Conservation (phyloP, 805 yeast species). For the Isabelozyma heimii region DNA sequence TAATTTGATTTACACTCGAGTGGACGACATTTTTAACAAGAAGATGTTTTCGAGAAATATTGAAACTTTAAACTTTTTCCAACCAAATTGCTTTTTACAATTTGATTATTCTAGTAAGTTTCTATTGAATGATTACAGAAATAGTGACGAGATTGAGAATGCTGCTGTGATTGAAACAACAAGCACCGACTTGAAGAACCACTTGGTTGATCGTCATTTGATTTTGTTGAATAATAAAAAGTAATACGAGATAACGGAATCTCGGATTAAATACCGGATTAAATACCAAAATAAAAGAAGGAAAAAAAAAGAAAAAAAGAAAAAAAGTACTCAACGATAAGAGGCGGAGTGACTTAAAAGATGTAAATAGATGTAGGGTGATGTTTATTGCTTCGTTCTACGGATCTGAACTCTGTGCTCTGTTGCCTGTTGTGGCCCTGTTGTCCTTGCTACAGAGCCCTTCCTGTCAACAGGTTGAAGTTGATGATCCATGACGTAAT, state of each 20-base stretch:
- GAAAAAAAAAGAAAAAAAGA: no score
- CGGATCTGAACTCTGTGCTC: no score
- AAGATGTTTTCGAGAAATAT: constrained; percentile 23
- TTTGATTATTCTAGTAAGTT: constrained; percentile 20
- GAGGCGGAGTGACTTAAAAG: no score
- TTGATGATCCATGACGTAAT: background rate
- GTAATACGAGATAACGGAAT: no score
- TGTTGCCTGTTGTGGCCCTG: background rate
- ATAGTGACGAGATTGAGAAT: constrained; percentile 7
- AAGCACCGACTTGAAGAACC: constrained; percentile 12
- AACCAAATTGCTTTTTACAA: constrained; percentile 15
- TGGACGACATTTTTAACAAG: constrained; percentile 17
- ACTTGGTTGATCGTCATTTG: constrained; percentile 13
- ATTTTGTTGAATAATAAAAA: background rate
- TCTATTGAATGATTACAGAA: constrained; percentile 24
- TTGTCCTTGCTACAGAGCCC: background rate
- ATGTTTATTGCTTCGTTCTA: no score
- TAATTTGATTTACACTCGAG: constrained; percentile 13
- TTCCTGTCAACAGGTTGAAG: background rate
- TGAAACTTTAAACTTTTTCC: constrained; percentile 22
- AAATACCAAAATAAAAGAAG: no score
- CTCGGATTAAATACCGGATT: no score
- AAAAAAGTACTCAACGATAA: no score
- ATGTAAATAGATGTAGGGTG: no score
- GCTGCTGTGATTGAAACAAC: constrained; percentile 5